Evolutionary conservation across 2,329 filamentous ascomycete genomes (phyloP).

Genomic region (Neophaeococcomyces aloes): DNA sequence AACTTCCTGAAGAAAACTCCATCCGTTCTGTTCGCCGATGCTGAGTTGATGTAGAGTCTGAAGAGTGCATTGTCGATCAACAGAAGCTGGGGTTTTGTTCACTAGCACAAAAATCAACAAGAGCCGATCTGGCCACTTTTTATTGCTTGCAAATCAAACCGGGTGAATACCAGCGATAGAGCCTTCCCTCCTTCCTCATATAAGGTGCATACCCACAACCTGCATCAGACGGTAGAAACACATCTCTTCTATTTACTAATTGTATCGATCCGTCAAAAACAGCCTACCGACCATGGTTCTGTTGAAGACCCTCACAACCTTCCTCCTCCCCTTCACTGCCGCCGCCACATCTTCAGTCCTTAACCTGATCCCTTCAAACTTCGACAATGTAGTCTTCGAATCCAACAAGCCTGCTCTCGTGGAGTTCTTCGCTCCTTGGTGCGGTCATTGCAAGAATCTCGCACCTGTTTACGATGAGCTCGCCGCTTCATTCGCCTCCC

Average conservation of each 20-base stretch:
- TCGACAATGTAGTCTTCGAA: conserved; percentile 78
- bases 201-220: no score
- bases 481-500: conserved; percentile 59
- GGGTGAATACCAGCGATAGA: no score
- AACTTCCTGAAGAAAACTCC: no score
- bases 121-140: background rate
- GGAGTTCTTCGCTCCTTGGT: conserved; percentile 96
- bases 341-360: conserved; percentile 65
- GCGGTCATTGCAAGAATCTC: conserved; percentile 96
- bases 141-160: conserved; percentile 2
- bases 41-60: background rate
- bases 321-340: conserved; percentile 28
- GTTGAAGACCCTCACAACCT: conserved; percentile 3
- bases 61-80: background rate
- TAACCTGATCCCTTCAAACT: conserved; percentile 82
- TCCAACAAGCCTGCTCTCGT: conserved; percentile 92
- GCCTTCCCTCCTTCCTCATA: no score
- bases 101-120: background rate
- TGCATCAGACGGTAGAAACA: no score
- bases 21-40: background rate
- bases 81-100: background rate
- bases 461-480: conserved; percentile 93
- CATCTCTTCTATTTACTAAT: no score
- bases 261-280: background rate
- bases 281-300: background rate